Conservation (phyloP, 148 eudicot genomes). For the Chenopodium formosanum region DNA sequence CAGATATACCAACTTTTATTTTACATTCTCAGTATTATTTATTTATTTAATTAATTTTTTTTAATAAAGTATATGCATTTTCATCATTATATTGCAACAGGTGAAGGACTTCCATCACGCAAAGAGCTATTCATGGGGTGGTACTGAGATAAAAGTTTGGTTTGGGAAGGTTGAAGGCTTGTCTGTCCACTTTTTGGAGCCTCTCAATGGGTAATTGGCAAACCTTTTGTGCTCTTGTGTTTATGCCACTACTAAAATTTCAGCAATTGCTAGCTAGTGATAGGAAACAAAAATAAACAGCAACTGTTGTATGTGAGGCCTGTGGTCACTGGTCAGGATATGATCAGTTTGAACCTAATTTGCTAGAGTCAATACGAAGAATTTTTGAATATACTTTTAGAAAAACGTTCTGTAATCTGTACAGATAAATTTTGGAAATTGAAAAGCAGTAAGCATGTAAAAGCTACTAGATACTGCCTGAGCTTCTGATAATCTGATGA, state of each 20-base stretch:
- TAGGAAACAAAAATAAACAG: background rate
- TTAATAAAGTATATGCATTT: background rate
- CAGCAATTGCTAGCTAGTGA: background rate
- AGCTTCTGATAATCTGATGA: background rate
- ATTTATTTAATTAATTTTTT: background rate
- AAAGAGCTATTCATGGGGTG: constrained; percentile 83
- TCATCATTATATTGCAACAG: constrained; percentile 36
- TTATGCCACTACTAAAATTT: background rate
- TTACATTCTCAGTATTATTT: background rate
- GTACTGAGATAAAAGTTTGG: constrained; percentile 95
- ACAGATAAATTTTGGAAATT: background rate
- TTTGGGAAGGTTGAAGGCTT: constrained; percentile 95
- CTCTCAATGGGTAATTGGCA: constrained; percentile 82
- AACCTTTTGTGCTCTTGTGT: background rate
- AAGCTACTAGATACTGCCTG: background rate
- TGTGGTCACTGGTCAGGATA: background rate
- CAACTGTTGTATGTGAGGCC: background rate
- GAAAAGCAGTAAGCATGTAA: background rate
- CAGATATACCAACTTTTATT: no score
- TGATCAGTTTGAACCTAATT: background rate
- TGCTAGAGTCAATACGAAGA: background rate
- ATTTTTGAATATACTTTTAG: background rate
- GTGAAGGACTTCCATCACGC: constrained; percentile 74
- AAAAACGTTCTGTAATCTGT: background rate
- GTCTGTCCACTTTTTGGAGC: constrained; percentile 91